Base-by-base conservation (phyloP, 2,329 filamentous ascomycete genomes). In the Tolypocladium tropicale region DNA sequence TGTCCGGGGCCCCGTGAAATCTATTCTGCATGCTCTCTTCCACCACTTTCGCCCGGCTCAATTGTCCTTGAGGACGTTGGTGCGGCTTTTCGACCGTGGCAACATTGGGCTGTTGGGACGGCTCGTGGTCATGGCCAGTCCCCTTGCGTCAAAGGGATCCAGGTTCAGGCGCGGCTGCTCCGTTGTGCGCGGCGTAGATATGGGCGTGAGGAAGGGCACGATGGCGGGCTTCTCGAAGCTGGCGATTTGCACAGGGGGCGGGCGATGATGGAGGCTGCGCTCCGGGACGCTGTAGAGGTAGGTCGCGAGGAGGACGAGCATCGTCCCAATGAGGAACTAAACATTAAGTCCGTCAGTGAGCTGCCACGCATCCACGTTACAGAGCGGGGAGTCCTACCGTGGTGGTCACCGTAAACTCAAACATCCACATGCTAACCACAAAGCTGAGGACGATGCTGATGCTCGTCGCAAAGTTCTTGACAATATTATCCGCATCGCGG, bases 381-480 rank as follows among this genome's bases (percentile, higher is more conserved):
- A n/a, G 28, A 10, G 5, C 16, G 6, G 4, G 25, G n/a, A 6
- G 6, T 78, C 88, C 74, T 80, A 95, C 90, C 61, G 84, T 82
- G 30, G 78, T 65, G 1, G 87, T 89, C 48, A 94, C 80, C 52
- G 83, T 73, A 62, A 95, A 90, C 53, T 92, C 81, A 68, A 97
- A 96, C 61, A 96, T 87, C 72, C 84, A 86, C 2, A 95, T 81
- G 67, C 91, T 96, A 54, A 89, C 89, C 16, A 96, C 62, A 60
- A 92, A 91, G 68, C 89, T 95, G 53, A 96, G 75, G 56, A 96
- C 77, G 59, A 97, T 95, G 66, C 90, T 96, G 59, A 95, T 89
- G 65, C 89, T 94, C 6, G 91, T 93, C 5, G 93, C 91, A 72
- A 95, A 92, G 68, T 94, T 96, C 77, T 95, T 95, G 57, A 90